A percentile compares a stretch with the other conserved stretches of the same genome.
Evolutionary conservation across 441 rosid genomes (phyloP).

Genomic region (Pelargonium australe): DNA sequence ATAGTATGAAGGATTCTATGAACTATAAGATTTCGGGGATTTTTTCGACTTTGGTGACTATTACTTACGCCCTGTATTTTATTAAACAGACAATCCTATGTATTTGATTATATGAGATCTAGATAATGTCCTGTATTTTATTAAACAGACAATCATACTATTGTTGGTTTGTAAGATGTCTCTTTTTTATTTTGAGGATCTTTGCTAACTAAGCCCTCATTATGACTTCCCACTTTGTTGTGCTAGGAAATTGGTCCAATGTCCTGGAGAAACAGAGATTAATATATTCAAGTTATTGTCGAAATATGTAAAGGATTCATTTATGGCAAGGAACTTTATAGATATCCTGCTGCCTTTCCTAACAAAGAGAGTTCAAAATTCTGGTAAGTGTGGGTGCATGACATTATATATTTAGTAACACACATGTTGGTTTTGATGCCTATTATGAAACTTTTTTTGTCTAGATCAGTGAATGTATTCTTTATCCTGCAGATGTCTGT

Average conservation of each 20-base stretch:
- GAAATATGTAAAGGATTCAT: conserved; percentile 47
- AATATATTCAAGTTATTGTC: conserved; percentile 66
- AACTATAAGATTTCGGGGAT: too few relatives aligned
- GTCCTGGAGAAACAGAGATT: conserved; percentile 53
- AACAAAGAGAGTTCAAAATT: conserved; percentile 41
- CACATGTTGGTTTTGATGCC: conserved; percentile 12
- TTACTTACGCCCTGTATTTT: background rate
- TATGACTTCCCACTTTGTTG: conserved; percentile 20
- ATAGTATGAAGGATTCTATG: background rate
- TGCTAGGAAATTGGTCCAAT: conserved; percentile 62
- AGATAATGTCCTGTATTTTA: background rate
- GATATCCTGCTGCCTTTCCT: conserved; percentile 69
- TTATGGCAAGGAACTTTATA: conserved; percentile 47
- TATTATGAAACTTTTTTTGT: conserved; percentile 17
- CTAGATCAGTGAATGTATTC: conserved; percentile 15
- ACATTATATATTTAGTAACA: background rate
- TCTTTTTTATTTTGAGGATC: background rate
- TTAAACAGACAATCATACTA: background rate
- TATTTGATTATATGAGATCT: background rate
- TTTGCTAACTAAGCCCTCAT: background rate
- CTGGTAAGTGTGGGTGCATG: conserved; percentile 44
- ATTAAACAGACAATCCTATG: too few relatives aligned
- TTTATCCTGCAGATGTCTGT: conserved; percentile 47
- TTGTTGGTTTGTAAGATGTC: background rate
- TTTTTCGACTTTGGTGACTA: background rate